A percentile compares a stretch with the other conserved stretches of the same genome.
Conservation (phyloP, 1,139 yeast genomes). For the Yarrowia galli region DNA sequence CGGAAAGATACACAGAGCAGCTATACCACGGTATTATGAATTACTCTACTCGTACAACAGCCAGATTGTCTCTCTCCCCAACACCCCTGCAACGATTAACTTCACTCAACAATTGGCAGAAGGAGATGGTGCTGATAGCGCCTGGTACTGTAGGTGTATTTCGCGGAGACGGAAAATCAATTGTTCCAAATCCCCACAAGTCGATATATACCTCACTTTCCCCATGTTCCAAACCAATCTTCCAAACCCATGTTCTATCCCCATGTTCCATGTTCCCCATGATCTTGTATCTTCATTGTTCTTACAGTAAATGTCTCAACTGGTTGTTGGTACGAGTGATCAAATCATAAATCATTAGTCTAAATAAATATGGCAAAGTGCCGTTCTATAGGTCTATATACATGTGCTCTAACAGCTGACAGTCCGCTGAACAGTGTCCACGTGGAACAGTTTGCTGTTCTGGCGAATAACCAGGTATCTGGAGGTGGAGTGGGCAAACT, state of each 20-base stretch:
- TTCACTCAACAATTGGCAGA: no score
- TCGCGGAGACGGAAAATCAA: no score
- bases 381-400: neutral
- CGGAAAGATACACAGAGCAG: no score
- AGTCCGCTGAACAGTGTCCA: neutral
- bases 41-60: no score
- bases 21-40: no score
- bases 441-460: neutral
- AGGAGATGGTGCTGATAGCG: no score
- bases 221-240: neutral
- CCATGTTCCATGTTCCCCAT: neutral
- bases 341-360: slow-evolving; percentile 19
- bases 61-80: no score
- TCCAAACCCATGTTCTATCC: no score
- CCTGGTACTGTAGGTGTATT: no score
- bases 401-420: neutral
- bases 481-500: neutral
- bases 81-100: no score
- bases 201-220: no score
- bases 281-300: neutral
- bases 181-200: no score
- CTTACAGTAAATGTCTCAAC: neutral
- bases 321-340: neutral
- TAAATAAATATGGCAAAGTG: slow-evolving; percentile 1
- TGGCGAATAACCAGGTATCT: slow-evolving; percentile 15